phyloP scores from a whole-genome alignment of 2,329 filamentous ascomycete species.

The Alternaria angustiovoidea region DNA sequence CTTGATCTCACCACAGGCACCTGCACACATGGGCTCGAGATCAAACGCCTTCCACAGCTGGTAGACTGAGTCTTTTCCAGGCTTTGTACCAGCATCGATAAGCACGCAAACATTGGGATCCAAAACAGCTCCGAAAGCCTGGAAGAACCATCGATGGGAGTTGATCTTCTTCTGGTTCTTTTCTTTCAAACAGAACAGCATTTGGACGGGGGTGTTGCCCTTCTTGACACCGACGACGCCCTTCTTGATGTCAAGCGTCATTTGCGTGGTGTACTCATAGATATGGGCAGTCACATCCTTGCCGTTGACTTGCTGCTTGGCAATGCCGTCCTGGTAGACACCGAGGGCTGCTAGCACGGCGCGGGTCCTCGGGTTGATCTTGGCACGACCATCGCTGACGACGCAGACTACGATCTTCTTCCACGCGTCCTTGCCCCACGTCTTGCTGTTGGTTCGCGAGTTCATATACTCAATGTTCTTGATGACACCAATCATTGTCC shows the following conservation, averaged over 20 bases:
- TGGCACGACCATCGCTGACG: conserved; percentile 94
- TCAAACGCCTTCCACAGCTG: conserved; percentile 99
- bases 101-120: conserved; percentile 97
- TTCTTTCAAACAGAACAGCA: conserved; percentile 98
- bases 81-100: conserved; percentile 93
- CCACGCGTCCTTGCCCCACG: conserved; percentile 98
- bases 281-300: conserved; percentile 98
- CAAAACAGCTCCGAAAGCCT: conserved; percentile 89
- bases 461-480: conserved; percentile 99
- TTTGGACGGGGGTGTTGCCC: conserved; percentile 86
- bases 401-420: conserved; percentile 99
- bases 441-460: conserved; percentile 89
- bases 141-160: conserved; percentile 98
- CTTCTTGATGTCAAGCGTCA: conserved; percentile 88
- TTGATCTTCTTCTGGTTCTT: conserved; percentile 99
- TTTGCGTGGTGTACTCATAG: conserved; percentile 90
- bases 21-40: conserved; percentile 95
- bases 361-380: conserved; percentile 92
- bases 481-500: conserved; percentile 95
- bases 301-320: conserved; percentile 95
- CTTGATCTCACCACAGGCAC: conserved; percentile 98
- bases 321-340: conserved; percentile 97
- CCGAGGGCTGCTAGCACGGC: conserved; percentile 91
- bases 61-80: conserved; percentile 93
- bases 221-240: conserved; percentile 85